Evolutionary conservation across 768 basidiomycete species (phyloP), one percentile per base, ranked within the genome.

Genomic region (Panaeolus cyanescens): DNA sequence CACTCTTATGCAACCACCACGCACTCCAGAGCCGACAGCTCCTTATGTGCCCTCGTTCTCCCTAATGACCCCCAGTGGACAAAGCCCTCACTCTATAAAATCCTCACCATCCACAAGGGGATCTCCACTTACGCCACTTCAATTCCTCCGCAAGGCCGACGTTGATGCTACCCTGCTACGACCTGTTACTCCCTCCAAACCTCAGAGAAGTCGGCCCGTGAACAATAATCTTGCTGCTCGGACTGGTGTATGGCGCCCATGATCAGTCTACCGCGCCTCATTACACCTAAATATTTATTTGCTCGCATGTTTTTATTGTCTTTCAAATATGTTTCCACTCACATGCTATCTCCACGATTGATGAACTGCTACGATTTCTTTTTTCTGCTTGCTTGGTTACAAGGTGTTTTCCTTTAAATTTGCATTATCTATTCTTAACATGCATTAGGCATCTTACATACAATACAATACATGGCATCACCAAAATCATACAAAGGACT

Each of bases 81-180:
- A 75, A 42, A 85, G 83, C 60, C 83, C 83, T 15, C 79, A 74
- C 13, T 85, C 84, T 10, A 64, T 83, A n/a, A 76, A 72, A 61
- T 83, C 82, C 25, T 76, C 80, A 6, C 80, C 83, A 17, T 85
- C 86, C 28, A 80, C 80, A 1, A 83, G 87, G 32, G 88, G 89
- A 13, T 92, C 92, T 0, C 91, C 93, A 10, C 71, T 94, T 56
- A 87, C 88, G 7, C 85, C 94, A 1, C 75, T 96, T 50, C 93
- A 96, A 70, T 95, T 94, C 75, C 85, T 96, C 64, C 82, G 93
- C 59, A 86, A 89, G 54, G 94, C 91, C 36, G 90, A 91, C 37
- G 78, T 76, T 28, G 89, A 89, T 17, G 59, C 68, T 34, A 76
- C 79, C 54, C 73, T 80, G 3, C 68, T 83, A 56, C 83, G 87